Evolutionary conservation across 805 yeast species (phyloP).

Genomic region (Jamesozyma piceae): DNA sequence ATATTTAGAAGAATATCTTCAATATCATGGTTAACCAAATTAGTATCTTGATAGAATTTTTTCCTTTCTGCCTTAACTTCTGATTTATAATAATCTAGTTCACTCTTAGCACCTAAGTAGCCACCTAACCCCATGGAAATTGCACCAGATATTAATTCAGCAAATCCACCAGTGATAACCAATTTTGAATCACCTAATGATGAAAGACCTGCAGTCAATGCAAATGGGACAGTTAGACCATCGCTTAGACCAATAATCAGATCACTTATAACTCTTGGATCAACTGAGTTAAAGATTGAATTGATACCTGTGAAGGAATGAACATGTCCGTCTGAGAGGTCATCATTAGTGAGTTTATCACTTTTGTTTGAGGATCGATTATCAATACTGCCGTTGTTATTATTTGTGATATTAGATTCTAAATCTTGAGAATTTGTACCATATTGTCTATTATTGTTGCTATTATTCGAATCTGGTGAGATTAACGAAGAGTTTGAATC

Average conservation of each 20-base stretch:
- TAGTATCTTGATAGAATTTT: constrained; percentile 56
- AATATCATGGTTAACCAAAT: constrained; percentile 61
- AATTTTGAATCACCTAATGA: constrained; percentile 81
- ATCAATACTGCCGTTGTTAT: not conserved
- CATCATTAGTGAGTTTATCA: not conserved
- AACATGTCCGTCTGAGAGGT: not conserved
- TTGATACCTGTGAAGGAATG: not conserved
- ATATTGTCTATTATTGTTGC: constrained; percentile 3
- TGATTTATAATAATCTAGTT: constrained; percentile 61
- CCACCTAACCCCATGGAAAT: constrained; percentile 98
- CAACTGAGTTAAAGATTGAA: constrained; percentile 41
- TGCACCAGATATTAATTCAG: constrained; percentile 94
- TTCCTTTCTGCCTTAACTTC: constrained; percentile 66
- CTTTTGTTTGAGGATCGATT: not conserved
- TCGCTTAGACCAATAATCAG: constrained; percentile 88
- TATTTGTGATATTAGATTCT: constrained; percentile 8
- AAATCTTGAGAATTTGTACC: constrained; percentile 13
- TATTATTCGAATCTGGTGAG: not conserved
- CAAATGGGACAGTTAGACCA: constrained; percentile 97
- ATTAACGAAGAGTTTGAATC: constrained; percentile 6
- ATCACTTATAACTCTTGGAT: constrained; percentile 91
- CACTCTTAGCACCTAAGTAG: constrained; percentile 86
- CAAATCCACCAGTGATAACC: constrained; percentile 96
- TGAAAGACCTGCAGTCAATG: constrained; percentile 90
- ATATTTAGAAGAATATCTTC: constrained; percentile 73